phyloP scores from a whole-genome alignment of 2,329 filamentous ascomycete species.

The Sporothrix dimorphospora region DNA sequence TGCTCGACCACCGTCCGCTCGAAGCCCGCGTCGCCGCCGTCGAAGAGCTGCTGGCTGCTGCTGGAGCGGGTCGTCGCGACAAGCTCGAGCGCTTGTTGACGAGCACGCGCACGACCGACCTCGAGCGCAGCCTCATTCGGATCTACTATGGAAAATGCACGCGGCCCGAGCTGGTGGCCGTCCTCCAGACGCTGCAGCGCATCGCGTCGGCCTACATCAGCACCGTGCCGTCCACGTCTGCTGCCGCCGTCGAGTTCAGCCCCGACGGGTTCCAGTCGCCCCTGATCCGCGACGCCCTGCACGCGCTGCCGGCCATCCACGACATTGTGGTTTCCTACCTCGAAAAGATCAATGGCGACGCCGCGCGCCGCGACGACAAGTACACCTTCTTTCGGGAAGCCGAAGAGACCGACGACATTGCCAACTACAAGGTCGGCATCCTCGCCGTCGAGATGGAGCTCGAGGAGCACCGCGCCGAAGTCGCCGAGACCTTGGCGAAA shows the following conservation, averaged over 20 bases:
- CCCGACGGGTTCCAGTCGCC: conserved; percentile 73
- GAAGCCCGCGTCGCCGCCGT: conserved; percentile 83
- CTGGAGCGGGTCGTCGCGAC: conserved; percentile 69
- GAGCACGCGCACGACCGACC: conserved; percentile 65
- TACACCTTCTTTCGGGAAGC: conserved; percentile 90
- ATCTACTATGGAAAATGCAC: conserved; percentile 98
- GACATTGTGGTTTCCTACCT: conserved; percentile 74
- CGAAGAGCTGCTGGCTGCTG: conserved; percentile 76
- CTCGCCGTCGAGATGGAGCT: conserved; percentile 90
- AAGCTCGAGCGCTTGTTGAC: conserved; percentile 70
- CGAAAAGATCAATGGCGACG: conserved; percentile 80
- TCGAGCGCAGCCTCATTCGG: conserved; percentile 89
- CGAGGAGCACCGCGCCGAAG: conserved; percentile 71
- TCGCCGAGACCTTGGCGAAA: conserved; percentile 72
- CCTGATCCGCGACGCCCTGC: conserved; percentile 72
- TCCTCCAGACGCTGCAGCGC: conserved; percentile 82
- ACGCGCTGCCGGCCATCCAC: conserved; percentile 74
- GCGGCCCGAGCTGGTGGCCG: conserved; percentile 80
- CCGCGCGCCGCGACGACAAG: conserved; percentile 86
- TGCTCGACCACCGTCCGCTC: conserved; percentile 74
- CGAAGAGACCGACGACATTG: conserved; percentile 86
- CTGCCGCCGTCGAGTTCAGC: conserved; percentile 57
- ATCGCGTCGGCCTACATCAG: conserved; percentile 74
- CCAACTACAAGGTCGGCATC: conserved; percentile 86
- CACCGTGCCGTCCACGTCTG: not conserved